phyloP scores from a whole-genome alignment of 2,329 filamentous ascomycete genomes.

The Monosporascus sp. region DNA sequence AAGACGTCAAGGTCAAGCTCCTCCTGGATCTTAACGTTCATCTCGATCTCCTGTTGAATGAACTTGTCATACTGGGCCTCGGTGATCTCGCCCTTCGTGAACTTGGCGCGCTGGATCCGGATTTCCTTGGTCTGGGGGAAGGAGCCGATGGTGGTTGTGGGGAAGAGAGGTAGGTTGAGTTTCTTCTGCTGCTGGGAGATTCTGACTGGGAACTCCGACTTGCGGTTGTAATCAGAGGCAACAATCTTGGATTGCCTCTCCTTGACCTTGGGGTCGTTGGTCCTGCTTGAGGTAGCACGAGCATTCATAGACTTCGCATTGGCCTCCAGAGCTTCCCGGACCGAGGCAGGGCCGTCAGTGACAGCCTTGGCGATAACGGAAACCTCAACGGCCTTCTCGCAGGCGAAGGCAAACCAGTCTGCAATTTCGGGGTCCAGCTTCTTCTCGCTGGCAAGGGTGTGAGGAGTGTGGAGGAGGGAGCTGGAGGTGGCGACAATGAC shows the following conservation, averaged over 20 bases:
- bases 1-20: slow-evolving; percentile 96
- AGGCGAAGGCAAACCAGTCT: slow-evolving; percentile 98
- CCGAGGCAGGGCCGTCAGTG: slow-evolving; percentile 81
- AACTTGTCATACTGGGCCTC: slow-evolving; percentile 93
- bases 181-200: slow-evolving; percentile 85
- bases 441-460: slow-evolving; percentile 98
- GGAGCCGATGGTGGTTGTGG: slow-evolving; percentile 97
- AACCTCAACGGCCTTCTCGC: slow-evolving; percentile 89
- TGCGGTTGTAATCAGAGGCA: slow-evolving; percentile 81
- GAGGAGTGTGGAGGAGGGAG: slow-evolving; percentile 96
- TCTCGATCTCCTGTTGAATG: slow-evolving; percentile 97
- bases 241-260: slow-evolving; percentile 88
- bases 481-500: slow-evolving; percentile 95
- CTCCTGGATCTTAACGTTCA: slow-evolving; percentile 94
- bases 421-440: slow-evolving; percentile 88
- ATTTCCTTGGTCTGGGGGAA: slow-evolving; percentile 99
- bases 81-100: slow-evolving; percentile 97
- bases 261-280: slow-evolving; percentile 97
- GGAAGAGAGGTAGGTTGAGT: slow-evolving; percentile 93
- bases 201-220: slow-evolving; percentile 79
- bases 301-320: slow-evolving; percentile 92
- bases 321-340: slow-evolving; percentile 85
- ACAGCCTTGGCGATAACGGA: slow-evolving; percentile 94
- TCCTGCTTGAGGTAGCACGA: slow-evolving; percentile 86
- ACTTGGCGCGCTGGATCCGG: slow-evolving; percentile 92